Evolutionary conservation across 2,329 filamentous ascomycete genomes (phyloP).

Genomic region (Penicillium sp.): DNA sequence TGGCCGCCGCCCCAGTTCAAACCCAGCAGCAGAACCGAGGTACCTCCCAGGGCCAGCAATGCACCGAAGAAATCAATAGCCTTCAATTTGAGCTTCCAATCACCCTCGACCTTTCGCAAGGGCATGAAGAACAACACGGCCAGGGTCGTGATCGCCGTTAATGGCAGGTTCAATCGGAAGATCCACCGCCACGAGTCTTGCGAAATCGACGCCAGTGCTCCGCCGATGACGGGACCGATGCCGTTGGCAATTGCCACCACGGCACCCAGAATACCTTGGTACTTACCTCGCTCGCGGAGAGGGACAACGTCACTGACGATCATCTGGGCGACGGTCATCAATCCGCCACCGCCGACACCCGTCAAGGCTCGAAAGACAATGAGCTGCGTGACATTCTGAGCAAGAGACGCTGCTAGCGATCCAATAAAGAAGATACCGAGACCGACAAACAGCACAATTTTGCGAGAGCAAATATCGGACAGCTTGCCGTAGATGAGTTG

Average conservation of each 20-base stretch:
- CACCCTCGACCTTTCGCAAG: constrained; percentile 52
- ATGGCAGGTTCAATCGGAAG: constrained; percentile 54
- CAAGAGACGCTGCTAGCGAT: constrained; percentile 59
- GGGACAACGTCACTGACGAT: constrained; percentile 62
- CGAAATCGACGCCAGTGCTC: constrained; percentile 49
- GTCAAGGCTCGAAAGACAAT: constrained; percentile 61
- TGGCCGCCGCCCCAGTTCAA: constrained; percentile 61
- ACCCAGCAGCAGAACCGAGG: constrained; percentile 50
- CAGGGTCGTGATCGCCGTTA: constrained; percentile 49
- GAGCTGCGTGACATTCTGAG: constrained; percentile 55
- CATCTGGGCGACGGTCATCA: constrained; percentile 59
- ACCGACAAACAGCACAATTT: constrained; percentile 55
- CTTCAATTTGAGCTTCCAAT: constrained; percentile 53
- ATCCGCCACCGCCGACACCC: constrained; percentile 61
- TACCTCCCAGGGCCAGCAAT: constrained; percentile 45
- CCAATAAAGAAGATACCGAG: constrained; percentile 55
- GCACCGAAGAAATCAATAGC: constrained; percentile 54
- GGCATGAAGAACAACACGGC: constrained; percentile 58
- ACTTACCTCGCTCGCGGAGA: constrained; percentile 58
- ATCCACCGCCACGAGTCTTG: constrained; percentile 54
- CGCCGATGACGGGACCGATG: constrained; percentile 56
- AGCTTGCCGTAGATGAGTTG: constrained; percentile 63
- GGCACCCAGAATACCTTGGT: constrained; percentile 55
- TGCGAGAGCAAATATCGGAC: constrained; percentile 61
- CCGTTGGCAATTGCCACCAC: constrained; percentile 56